Evolutionary conservation across 805 yeast genomes (phyloP).

Genomic region (Cyberlindnera petersonii): DNA sequence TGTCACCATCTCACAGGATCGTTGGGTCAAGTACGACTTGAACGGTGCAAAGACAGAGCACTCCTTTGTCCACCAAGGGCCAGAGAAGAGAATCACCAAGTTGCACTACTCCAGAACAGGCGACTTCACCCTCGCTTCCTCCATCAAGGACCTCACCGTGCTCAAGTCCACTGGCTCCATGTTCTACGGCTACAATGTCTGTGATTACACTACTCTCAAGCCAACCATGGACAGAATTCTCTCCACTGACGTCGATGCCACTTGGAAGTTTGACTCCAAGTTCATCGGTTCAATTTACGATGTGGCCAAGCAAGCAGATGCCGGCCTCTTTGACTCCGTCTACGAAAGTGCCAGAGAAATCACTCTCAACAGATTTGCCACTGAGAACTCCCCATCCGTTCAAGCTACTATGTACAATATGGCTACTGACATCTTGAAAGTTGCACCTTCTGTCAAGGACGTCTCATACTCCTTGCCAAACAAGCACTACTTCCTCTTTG

Average conservation of each 20-base stretch:
- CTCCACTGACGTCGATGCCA: conserved; percentile 78
- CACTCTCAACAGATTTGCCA: conserved; percentile 75
- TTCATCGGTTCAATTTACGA: conserved; percentile 47
- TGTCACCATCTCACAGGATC: conserved; percentile 62
- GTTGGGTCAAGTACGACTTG: conserved; percentile 76
- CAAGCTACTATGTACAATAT: conserved; percentile 97
- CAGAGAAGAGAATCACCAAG: conserved; percentile 65
- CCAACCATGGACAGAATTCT: conserved; percentile 83
- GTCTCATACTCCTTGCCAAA: conserved; percentile 83
- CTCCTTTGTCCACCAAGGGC: conserved; percentile 81
- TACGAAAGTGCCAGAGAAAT: conserved; percentile 59
- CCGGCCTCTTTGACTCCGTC: conserved; percentile 61
- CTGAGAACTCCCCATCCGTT: conserved; percentile 87
- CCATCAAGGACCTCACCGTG: conserved; percentile 75
- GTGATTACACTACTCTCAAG: conserved; percentile 84
- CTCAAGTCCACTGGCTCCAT: conserved; percentile 89
- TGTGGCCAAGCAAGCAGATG: conserved; percentile 48
- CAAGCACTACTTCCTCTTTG: conserved; percentile 83
- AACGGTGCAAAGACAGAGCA: conserved; percentile 76
- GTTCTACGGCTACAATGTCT: conserved; percentile 81
- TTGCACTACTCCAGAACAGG: conserved; percentile 49
- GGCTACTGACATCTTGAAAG: conserved; percentile 65
- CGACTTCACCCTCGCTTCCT: conserved; percentile 57
- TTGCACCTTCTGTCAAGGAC: conserved; percentile 51
- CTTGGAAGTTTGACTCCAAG: conserved; percentile 60